phyloP scores from a whole-genome alignment of 208 protist genomes.

The Crithidia expoeki region DNA sequence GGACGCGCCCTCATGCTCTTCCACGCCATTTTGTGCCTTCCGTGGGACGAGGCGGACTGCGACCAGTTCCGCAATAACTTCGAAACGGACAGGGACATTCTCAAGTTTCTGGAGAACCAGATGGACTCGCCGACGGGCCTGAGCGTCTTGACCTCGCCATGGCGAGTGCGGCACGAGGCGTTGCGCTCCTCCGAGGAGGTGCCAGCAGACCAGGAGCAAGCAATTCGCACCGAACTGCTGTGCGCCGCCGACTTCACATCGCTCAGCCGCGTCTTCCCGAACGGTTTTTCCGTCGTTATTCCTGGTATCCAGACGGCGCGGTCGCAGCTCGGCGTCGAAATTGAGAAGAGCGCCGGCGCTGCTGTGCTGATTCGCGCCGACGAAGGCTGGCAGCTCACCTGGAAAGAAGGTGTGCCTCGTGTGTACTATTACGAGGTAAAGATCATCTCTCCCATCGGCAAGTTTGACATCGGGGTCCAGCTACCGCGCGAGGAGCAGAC shows the following conservation, averaged over 20 bases:
- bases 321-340: constrained; percentile 61
- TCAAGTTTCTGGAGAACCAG: constrained; percentile 61
- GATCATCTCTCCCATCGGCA: constrained; percentile 43
- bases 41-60: constrained; percentile 83
- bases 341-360: constrained; percentile 64
- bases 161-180: constrained; percentile 42
- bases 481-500: constrained; percentile 26
- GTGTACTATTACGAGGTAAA: constrained; percentile 91
- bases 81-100: constrained; percentile 49
- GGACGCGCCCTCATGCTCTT: constrained; percentile 63
- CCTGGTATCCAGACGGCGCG: constrained; percentile 64
- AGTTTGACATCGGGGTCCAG: constrained; percentile 49
- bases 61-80: constrained; percentile 61
- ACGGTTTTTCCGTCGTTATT: constrained; percentile 84
- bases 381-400: constrained; percentile 79
- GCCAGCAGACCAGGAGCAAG: constrained; percentile 36
- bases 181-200: constrained; percentile 16
- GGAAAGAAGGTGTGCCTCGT: constrained; percentile 73
- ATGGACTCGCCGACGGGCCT: constrained; percentile 62
- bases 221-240: constrained; percentile 56
- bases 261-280: constrained; percentile 76
- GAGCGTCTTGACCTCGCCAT: constrained; percentile 50
- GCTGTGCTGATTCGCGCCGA: constrained; percentile 79
- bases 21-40: constrained; percentile 78
- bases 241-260: constrained; percentile 66